phyloP scores from a whole-genome alignment of 1,284 basidiomycete species.

The Pascua sp. region DNA sequence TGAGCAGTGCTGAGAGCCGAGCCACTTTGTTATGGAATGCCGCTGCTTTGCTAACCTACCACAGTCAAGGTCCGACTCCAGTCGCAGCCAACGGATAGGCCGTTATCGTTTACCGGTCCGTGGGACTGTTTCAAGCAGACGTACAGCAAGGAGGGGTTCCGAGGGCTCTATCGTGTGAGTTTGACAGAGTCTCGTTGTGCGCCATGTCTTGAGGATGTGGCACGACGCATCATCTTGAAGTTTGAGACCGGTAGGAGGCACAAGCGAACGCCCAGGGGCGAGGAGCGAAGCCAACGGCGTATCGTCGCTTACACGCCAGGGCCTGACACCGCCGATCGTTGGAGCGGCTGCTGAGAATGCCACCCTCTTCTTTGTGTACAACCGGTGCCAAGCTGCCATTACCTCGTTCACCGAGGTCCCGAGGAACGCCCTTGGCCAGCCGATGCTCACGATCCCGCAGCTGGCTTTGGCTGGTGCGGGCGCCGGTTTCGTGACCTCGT shows the following conservation, averaged over 20 bases:
- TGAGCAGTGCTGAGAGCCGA: too few relatives aligned
- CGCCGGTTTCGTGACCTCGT: conserved; percentile 75
- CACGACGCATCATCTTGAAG: too few relatives aligned
- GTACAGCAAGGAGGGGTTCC: conserved; percentile 68
- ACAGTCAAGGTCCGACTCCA: conserved; percentile 71
- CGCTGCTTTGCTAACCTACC: neutral
- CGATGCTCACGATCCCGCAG: conserved; percentile 59
- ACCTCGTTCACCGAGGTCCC: conserved; percentile 21
- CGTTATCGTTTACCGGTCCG: conserved; percentile 69
- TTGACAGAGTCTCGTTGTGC: too few relatives aligned
- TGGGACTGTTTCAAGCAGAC: conserved; percentile 77
- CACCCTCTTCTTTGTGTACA: conserved; percentile 79
- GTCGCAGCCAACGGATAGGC: conserved; percentile 70
- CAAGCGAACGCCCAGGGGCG: too few relatives aligned
- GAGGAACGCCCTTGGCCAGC: conserved; percentile 32
- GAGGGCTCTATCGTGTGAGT: conserved; percentile 74
- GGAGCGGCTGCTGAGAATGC: conserved; percentile 92
- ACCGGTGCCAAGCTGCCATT: conserved; percentile 71
- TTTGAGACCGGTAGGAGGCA: too few relatives aligned
- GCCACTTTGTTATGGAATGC: neutral
- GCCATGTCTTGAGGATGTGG: too few relatives aligned
- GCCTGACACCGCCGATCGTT: conserved; percentile 78
- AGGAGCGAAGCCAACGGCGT: neutral
- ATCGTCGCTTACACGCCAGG: conserved; percentile 53
- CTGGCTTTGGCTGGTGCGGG: conserved; percentile 72